Conservation (phyloP, 2,329 filamentous ascomycete genomes). For the Microascus cirrosus region DNA sequence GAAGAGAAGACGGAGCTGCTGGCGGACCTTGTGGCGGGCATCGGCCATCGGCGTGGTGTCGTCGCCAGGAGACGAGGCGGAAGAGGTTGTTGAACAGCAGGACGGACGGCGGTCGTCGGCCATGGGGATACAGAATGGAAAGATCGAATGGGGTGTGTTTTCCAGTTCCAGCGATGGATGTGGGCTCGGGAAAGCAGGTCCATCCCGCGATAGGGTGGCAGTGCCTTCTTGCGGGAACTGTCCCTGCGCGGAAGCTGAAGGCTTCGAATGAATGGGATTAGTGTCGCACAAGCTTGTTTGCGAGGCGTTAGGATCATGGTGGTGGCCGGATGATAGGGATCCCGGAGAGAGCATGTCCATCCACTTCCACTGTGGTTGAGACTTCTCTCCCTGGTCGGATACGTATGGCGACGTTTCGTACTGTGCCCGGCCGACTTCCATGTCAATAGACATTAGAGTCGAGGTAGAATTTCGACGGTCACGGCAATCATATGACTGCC, state of each 20-base stretch:
- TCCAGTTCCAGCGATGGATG: background rate
- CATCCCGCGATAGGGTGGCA: background rate
- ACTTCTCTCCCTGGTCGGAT: background rate
- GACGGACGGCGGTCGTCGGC: constrained; percentile 1
- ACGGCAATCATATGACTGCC: background rate
- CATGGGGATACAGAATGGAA: background rate
- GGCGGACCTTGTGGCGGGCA: constrained; percentile 45
- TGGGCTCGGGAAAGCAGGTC: background rate
- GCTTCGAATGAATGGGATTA: background rate
- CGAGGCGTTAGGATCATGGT: background rate
- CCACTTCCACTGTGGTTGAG: background rate
- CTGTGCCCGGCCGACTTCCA: background rate
- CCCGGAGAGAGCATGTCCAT: background rate
- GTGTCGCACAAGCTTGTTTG: background rate
- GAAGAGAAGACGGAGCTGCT: constrained; percentile 62
- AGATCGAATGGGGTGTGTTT: background rate
- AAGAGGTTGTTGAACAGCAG: constrained; percentile 10
- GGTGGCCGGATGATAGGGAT: background rate
- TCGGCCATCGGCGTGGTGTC: constrained; percentile 17
- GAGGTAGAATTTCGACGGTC: constrained; percentile 1
- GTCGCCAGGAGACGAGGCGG: constrained; percentile 8
- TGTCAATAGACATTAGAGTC: background rate
- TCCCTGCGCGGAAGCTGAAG: background rate
- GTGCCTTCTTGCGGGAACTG: background rate
- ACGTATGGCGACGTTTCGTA: background rate